Conservation (phyloP, 2,329 filamentous ascomycete species). For the Neofusicoccum ribis region DNA sequence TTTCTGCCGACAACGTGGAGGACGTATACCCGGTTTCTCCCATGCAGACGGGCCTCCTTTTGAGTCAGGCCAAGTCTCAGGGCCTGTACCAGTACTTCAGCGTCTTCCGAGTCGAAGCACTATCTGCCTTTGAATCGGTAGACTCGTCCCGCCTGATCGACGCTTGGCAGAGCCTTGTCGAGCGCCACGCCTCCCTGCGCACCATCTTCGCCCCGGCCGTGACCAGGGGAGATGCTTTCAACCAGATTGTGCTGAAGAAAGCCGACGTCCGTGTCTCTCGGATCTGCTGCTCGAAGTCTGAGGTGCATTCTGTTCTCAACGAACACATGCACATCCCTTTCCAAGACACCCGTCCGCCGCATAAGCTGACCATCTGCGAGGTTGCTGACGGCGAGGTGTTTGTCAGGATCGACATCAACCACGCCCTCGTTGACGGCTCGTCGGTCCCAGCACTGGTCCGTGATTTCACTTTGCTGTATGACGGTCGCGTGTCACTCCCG, state of each 20-base stretch:
- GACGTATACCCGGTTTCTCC: constrained; percentile 18
- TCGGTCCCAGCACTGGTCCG: constrained; percentile 52
- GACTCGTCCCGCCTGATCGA: constrained; percentile 32
- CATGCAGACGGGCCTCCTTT: constrained; percentile 14
- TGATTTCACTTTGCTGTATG: constrained; percentile 49
- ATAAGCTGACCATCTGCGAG: constrained; percentile 26
- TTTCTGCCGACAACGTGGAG: constrained; percentile 25
- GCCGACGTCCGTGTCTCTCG: constrained; percentile 7
- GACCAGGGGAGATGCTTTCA: constrained; percentile 32
- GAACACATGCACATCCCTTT: constrained; percentile 25
- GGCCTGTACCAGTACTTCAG: neutral
- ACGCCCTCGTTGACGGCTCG: constrained; percentile 54
- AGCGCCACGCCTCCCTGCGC: constrained; percentile 34
- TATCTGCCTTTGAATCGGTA: constrained; percentile 15
- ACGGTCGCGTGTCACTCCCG: constrained; percentile 34
- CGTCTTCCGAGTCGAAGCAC: neutral
- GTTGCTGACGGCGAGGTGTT: neutral
- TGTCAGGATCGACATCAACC: constrained; percentile 50
- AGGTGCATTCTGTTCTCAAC: constrained; percentile 19
- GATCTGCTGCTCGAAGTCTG: constrained; percentile 16
- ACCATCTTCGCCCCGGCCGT: constrained; percentile 37
- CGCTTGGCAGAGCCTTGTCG: constrained; percentile 38
- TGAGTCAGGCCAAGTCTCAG: constrained; percentile 7
- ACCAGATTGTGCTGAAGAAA: constrained; percentile 30
- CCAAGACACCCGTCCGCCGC: constrained; percentile 40